Evolutionary conservation across 2,329 filamentous ascomycete species (phyloP).

Genomic region (Cryphonectria nitschkei): DNA sequence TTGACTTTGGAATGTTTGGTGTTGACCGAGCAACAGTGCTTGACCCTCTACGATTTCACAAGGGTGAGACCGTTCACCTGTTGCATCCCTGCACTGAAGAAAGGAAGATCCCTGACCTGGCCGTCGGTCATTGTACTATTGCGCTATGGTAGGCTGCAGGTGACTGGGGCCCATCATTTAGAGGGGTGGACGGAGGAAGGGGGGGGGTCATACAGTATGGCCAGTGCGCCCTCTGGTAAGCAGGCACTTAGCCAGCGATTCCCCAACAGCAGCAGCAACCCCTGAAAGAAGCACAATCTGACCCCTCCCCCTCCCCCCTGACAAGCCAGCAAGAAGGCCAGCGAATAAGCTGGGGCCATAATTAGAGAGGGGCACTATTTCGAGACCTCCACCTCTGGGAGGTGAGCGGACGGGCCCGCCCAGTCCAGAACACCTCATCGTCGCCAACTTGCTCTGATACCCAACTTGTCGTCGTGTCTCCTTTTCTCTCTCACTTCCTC

Average conservation of each 20-base stretch:
- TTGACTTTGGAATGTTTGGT: constrained; percentile 18
- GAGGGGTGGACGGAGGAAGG: constrained; percentile 4
- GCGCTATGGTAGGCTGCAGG: background rate
- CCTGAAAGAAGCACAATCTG: constrained; percentile 15
- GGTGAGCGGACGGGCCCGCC: constrained; percentile 19
- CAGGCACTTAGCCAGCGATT: background rate
- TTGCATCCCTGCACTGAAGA: constrained; percentile 9
- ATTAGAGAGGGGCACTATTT: constrained; percentile 31
- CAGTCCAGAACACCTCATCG: constrained; percentile 27
- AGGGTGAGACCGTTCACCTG: constrained; percentile 6
- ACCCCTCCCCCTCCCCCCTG: background rate
- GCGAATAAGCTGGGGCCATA: constrained; percentile 26
- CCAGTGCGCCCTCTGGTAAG: background rate
- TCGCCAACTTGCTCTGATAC: constrained; percentile 24
- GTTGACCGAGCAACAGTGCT: constrained; percentile 28
- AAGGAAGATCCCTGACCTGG: background rate
- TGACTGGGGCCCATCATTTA: background rate
- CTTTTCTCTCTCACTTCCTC: constrained; percentile 23
- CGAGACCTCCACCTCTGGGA: constrained; percentile 25
- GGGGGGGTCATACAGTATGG: background rate
- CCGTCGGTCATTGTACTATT: background rate
- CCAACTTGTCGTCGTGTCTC: constrained; percentile 22
- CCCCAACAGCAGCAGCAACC: constrained; percentile 4
- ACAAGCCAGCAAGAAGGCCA: constrained; percentile 24
- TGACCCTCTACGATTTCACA: background rate